Evolutionary conservation across 139 green algal species (phyloP).

Genomic region (Micractinium sp.): DNA sequence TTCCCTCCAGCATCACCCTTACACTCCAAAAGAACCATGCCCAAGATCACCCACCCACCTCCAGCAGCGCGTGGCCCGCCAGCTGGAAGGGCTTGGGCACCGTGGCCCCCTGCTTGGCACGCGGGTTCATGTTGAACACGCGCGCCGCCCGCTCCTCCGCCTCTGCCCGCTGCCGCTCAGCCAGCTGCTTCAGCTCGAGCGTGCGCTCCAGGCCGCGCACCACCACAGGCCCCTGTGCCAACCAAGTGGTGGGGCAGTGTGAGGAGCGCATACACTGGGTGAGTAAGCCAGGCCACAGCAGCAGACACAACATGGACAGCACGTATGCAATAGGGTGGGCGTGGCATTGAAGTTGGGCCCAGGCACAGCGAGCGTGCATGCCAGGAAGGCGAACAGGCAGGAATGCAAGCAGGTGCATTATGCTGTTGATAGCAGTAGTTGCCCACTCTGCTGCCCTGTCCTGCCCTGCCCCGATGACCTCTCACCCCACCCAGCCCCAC

Average conservation of each 20-base stretch:
- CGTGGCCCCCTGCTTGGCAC: slow-evolving; percentile 35
- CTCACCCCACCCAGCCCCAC: background rate
- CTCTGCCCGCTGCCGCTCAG: slow-evolving; percentile 27
- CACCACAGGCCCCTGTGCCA: slow-evolving; percentile 21
- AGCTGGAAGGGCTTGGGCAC: slow-evolving; percentile 52
- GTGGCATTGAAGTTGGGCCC: background rate
- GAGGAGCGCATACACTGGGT: too few species aligned
- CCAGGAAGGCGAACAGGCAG: background rate
- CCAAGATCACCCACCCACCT: background rate
- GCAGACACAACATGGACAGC: too few species aligned
- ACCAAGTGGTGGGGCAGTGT: background rate
- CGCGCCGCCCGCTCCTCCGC: slow-evolving; percentile 26
- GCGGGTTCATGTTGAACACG: slow-evolving; percentile 33
- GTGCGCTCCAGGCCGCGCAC: slow-evolving; percentile 36
- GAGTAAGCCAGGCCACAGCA: too few species aligned
- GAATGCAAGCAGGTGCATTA: background rate
- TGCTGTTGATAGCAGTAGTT: too few species aligned
- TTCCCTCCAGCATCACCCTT: background rate
- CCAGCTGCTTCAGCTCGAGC: slow-evolving; percentile 39
- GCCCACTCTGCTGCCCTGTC: too few species aligned
- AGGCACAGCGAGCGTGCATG: background rate
- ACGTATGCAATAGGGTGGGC: too few species aligned
- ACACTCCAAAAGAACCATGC: background rate
- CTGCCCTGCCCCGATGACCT: background rate
- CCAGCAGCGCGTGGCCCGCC: slow-evolving; percentile 11